Evolutionary conservation across 1,139 yeast species (phyloP), one percentile per base, ranked within the genome.

Genomic region (Arxiozyma slooffiae): DNA sequence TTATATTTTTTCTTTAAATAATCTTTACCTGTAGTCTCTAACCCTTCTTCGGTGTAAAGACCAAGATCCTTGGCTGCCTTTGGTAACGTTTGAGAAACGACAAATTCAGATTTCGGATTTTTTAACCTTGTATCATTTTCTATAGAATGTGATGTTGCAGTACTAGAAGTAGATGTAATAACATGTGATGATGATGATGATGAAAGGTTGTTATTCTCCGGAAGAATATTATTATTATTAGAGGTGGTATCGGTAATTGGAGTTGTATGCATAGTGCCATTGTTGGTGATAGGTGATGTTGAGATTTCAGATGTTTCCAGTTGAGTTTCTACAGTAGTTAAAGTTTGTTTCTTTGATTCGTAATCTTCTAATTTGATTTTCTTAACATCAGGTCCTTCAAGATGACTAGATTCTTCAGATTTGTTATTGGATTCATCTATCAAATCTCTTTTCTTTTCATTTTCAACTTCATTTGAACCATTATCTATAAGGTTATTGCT

Each of bases 91-190:
- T 85, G 94, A 0, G 86, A 73, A 1, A 80, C 72, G 3, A 85
- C 94, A 63, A 82, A 85, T 64, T 85, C 94, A 0, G 87, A 78
- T 58, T 84, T 84, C 0, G 95, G 94, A 61, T 85, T 85, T 56
- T 80, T 81, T 18, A 82, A 71, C 49, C 79, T 66, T 48, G 82
- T 82, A 67, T 79, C 87, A 60, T 76, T 77, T 44, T 77, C 85
- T 42, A 68, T 68, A 1, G 38, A 17, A 40, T 39, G 14, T 18
- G 24, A 11, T 36, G 23, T 36, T 39, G 57, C 61, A 59, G 16
- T 61, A 63, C 47, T 52, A n/a, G 30, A n/a, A 21, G 37, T 36
- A 6, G 11, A 9, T 9, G 34, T 14, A 2, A 2, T 3, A 4
- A 11, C 38, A n/a, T 9, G 3, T 3, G 6, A 6, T 11, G n/a